Conservation (phyloP, 1,284 basidiomycete genomes). For the Fistulinella cinereoalba region DNA sequence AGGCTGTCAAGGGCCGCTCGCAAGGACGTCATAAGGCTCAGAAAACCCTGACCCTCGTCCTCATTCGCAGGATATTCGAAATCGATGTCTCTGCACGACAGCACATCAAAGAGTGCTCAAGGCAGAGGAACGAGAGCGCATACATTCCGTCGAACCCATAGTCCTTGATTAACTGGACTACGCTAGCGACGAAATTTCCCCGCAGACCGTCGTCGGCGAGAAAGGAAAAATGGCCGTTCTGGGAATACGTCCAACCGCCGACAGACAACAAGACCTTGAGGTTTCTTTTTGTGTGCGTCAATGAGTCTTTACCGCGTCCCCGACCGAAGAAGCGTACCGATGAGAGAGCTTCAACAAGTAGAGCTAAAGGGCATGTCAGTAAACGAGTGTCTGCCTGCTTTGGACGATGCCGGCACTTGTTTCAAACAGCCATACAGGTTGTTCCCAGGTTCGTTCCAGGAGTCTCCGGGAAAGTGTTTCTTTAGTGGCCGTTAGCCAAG, state of each 20-base stretch:
- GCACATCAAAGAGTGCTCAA: too few relatives aligned
- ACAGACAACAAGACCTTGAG: slow-evolving; percentile 86
- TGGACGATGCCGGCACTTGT: too few relatives aligned
- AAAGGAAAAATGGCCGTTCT: slow-evolving; percentile 75
- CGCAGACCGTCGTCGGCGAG: slow-evolving; percentile 65
- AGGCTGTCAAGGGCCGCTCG: slow-evolving; percentile 68
- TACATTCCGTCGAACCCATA: slow-evolving; percentile 68
- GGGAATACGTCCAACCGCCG: slow-evolving; percentile 90
- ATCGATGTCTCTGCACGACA: slow-evolving; percentile 81
- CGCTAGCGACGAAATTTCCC: slow-evolving; percentile 79
- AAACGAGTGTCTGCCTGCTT: too few relatives aligned
- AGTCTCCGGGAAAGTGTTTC: slow-evolving; percentile 81
- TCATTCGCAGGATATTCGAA: slow-evolving; percentile 82
- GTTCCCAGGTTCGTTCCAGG: slow-evolving; percentile 81
- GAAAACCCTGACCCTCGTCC: slow-evolving; percentile 71
- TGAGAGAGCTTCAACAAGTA: too few relatives aligned
- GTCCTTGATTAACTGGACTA: slow-evolving; percentile 82
- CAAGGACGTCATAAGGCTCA: slow-evolving; percentile 67
- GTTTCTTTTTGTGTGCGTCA: slow-evolving; percentile 77
- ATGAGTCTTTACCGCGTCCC: too few relatives aligned
- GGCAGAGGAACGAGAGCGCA: too few relatives aligned
- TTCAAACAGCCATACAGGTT: slow-evolving; percentile 96
- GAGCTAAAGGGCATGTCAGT: too few relatives aligned
- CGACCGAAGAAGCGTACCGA: too few relatives aligned
- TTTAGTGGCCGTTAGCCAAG: too few relatives aligned